Evolutionary conservation across 2,329 filamentous ascomycete species (phyloP), one percentile per base, ranked within the genome.

Genomic region (Ascochyta clinopodiicola): DNA sequence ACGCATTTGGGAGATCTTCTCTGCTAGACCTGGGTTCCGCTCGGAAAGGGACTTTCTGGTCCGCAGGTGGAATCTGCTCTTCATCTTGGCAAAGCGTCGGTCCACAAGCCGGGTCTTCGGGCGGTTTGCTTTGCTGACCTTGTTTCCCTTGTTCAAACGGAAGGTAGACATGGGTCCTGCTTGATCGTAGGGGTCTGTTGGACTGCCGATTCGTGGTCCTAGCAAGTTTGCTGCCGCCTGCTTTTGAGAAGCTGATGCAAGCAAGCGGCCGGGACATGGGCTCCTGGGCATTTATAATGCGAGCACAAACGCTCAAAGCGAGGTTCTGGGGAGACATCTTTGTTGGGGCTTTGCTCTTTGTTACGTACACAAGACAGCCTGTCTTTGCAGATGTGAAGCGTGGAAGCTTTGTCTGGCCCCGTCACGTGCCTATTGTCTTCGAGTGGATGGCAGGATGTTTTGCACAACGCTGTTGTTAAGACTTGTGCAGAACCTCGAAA

Each of bases 1-100:
- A 19, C 83, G 81, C 82, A 92, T 87, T 61, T 89, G 83, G 22
- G 77, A 68, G 54, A 92, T 81, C 69, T 91, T 91, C 59, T 79
- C 73, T 8, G 79, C 77, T 58, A 92, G 82, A 6, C 75, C 80
- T 0, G 82, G 82, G 74, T 69, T 70, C 5, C 64, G 60, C 6
- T 49, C 35, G 22, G 48, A 44, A 1, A 67, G 51, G 12, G 53
- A 34, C 46, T 59, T 63, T 25, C 37, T 45, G 37, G 48, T 50
- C 39, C 51, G 56, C 36, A 60, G 39, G 25, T 48, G 21, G 15
- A 44, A 42, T 10, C 43, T 59, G 32, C 36, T 31, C n/a, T 35
- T 9, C 25, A 44, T 47, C 6, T 31, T 54, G 40, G 51, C 40
- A 21, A 53, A 42, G n/a, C 62, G 53, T 3, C 58, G 55, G 52